Conservation (phyloP, 2,329 filamentous ascomycete species). For the Gaeumannomyces tritici region DNA sequence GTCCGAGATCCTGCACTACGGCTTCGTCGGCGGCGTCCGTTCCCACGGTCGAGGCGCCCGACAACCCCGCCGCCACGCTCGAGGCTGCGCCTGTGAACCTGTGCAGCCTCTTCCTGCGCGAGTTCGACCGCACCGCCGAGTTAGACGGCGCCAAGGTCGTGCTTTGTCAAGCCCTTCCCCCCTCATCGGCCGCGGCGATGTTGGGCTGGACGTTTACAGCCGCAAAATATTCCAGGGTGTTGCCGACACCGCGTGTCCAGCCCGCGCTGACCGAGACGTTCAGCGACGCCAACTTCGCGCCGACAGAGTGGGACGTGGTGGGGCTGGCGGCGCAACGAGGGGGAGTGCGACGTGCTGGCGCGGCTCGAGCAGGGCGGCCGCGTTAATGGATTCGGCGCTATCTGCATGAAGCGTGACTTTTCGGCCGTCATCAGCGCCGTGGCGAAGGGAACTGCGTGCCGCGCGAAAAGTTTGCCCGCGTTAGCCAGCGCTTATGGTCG, state of each 20-base stretch:
- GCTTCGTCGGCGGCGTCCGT: conserved; percentile 85
- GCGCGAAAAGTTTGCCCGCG: conserved; percentile 66
- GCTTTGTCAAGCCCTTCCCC: conserved; percentile 99
- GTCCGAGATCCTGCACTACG: conserved; percentile 66
- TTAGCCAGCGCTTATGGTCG: conserved; percentile 72
- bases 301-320: conserved; percentile 51
- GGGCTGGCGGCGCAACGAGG: conserved; percentile 45
- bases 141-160: conserved; percentile 78
- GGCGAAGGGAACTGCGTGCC: conserved; percentile 66
- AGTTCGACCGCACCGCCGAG: conserved; percentile 88
- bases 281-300: conserved; percentile 75
- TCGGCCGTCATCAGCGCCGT: conserved; percentile 62
- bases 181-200: conserved; percentile 78
- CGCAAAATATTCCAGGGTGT: conserved; percentile 94
- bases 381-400: conserved; percentile 70
- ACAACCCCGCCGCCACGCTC: conserved; percentile 78
- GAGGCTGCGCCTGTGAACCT: conserved; percentile 81
- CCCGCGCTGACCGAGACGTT: conserved; percentile 83
- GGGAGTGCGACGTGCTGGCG: conserved; percentile 25
- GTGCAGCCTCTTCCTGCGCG: conserved; percentile 81
- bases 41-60: conserved; percentile 89
- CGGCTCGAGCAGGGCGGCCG: conserved; percentile 61
- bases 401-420: conserved; percentile 76
- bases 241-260: conserved; percentile 67
- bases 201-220: conserved; percentile 89